phyloP scores from a whole-genome alignment of 1,139 yeast species.

The Sugiyamaella paludigena region DNA sequence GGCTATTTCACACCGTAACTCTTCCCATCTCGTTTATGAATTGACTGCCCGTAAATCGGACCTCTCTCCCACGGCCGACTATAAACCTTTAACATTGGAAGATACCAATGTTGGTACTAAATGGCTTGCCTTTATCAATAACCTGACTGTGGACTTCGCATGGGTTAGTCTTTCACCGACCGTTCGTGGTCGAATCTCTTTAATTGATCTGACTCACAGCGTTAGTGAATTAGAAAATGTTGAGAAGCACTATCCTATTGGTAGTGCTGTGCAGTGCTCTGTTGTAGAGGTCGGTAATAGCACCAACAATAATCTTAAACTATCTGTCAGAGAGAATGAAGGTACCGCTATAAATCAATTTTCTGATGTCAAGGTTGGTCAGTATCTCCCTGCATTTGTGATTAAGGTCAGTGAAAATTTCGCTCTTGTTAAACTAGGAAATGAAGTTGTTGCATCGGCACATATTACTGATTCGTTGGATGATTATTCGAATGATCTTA shows the following conservation, averaged over 20 bases:
- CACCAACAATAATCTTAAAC: slow-evolving; percentile 50
- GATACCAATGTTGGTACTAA: slow-evolving; percentile 46
- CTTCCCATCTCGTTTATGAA: slow-evolving; percentile 61
- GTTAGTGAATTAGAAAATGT: slow-evolving; percentile 49
- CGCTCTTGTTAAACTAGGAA: slow-evolving; percentile 67
- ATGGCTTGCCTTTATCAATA: slow-evolving; percentile 53
- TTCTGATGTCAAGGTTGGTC: slow-evolving; percentile 57
- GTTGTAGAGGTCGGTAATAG: slow-evolving; percentile 52
- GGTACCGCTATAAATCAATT: slow-evolving; percentile 39
- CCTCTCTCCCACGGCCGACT: slow-evolving; percentile 31
- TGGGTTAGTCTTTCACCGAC: slow-evolving; percentile 74
- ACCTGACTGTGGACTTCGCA: slow-evolving; percentile 51
- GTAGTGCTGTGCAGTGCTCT: slow-evolving; percentile 62
- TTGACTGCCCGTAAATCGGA: slow-evolving; percentile 53
- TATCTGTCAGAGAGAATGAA: slow-evolving; percentile 46
- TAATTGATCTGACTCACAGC: slow-evolving; percentile 63
- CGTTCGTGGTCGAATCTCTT: slow-evolving; percentile 63
- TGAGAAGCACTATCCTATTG: slow-evolving; percentile 61
- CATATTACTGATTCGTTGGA: slow-evolving; percentile 76
- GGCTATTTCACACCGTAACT: slow-evolving; percentile 62
- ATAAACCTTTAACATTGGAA: slow-evolving; percentile 38
- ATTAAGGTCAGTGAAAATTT: slow-evolving; percentile 59
- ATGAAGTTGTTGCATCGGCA: slow-evolving; percentile 55
- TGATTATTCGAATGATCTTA: slow-evolving; percentile 52
- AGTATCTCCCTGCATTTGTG: slow-evolving; percentile 62